Percentiles rank a stretch among this genome's conserved stretches.
phyloP scores from a whole-genome alignment of 1,139 yeast species.

The Suhomyces ambrosiae region DNA sequence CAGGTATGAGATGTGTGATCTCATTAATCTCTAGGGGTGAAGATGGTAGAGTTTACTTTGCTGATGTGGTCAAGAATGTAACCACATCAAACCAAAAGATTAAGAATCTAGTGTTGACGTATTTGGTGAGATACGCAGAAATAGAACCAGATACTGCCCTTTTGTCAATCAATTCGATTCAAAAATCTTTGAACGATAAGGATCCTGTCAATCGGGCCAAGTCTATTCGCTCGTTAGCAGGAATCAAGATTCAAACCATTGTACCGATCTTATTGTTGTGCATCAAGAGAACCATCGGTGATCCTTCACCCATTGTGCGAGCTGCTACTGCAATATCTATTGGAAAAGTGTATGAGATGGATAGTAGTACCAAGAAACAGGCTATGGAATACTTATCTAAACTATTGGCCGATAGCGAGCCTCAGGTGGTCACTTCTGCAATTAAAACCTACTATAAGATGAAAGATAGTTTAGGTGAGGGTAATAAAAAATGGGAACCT shows the following conservation, averaged over 20 bases:
- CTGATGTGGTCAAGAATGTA: slow-evolving; percentile 87
- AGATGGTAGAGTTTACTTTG: slow-evolving; percentile 65
- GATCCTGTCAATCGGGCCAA: slow-evolving; percentile 68
- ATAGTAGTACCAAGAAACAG: slow-evolving; percentile 32
- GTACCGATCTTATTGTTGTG: slow-evolving; percentile 78
- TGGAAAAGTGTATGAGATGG: slow-evolving; percentile 58
- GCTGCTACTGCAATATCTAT: slow-evolving; percentile 79
- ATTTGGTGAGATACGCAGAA: slow-evolving; percentile 78
- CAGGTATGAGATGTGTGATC: slow-evolving; percentile 78
- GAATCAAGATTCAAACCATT: slow-evolving; percentile 77
- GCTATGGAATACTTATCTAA: slow-evolving; percentile 52
- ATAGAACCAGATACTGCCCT: slow-evolving; percentile 86
- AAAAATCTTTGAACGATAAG: slow-evolving; percentile 73
- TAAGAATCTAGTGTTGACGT: slow-evolving; percentile 76
- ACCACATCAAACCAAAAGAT: slow-evolving; percentile 71
- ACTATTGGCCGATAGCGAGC: slow-evolving; percentile 64
- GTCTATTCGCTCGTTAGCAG: slow-evolving; percentile 78
- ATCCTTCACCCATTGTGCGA: slow-evolving; percentile 78
- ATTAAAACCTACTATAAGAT: slow-evolving; percentile 58
- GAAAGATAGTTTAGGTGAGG: slow-evolving; percentile 22
- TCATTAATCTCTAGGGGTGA: slow-evolving; percentile 66
- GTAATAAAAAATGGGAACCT: slow-evolving; percentile 55
- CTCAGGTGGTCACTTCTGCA: slow-evolving; percentile 71
- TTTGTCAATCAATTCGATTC: slow-evolving; percentile 87
- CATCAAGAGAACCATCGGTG: slow-evolving; percentile 67